These are phyloP conservation scores for Yamadazyma paraphyllophila DNA, from an alignment of 805 yeast species.

Conservation along the genomic window DNA sequence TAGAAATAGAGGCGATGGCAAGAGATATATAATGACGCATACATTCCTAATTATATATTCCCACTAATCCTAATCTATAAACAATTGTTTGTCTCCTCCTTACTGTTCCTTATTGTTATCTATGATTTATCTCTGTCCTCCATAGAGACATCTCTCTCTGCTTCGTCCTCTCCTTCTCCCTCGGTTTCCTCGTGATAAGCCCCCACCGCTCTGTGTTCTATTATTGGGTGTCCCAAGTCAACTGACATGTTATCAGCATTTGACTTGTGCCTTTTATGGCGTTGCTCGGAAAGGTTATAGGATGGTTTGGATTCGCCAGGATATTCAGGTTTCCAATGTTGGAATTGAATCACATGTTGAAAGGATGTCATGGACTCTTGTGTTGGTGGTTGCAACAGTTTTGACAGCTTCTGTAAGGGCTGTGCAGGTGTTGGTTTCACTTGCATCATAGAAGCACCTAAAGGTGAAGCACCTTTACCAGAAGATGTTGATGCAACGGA, in stretches of 20 bases:
- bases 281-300: slow-evolving; percentile 4
- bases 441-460: slow-evolving; percentile 32
- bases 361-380: slow-evolving; percentile 46
- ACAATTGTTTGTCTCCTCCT: too few relatives aligned
- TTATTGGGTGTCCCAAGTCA: slow-evolving; percentile 16
- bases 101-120: neutral
- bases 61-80: too few relatives aligned
- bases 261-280: slow-evolving; percentile 40
- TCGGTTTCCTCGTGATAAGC: neutral
- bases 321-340: slow-evolving; percentile 51
- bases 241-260: slow-evolving; percentile 28
- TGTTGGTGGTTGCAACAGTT: slow-evolving; percentile 30
- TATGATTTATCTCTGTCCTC: slow-evolving; percentile 2
- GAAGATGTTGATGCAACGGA: slow-evolving; percentile 5
- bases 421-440: slow-evolving; percentile 43
- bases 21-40: neutral
- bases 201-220: neutral
- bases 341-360: slow-evolving; percentile 54
- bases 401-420: slow-evolving; percentile 33
- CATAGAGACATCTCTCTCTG: slow-evolving; percentile 14
- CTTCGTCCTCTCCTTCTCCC: neutral
- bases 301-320: neutral
- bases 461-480: neutral
- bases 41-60: too few relatives aligned
- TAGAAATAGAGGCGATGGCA: slow-evolving; percentile 53